phyloP scores from a whole-genome alignment of 2,329 filamentous ascomycete genomes.

The Podosphaera leucotricha region DNA sequence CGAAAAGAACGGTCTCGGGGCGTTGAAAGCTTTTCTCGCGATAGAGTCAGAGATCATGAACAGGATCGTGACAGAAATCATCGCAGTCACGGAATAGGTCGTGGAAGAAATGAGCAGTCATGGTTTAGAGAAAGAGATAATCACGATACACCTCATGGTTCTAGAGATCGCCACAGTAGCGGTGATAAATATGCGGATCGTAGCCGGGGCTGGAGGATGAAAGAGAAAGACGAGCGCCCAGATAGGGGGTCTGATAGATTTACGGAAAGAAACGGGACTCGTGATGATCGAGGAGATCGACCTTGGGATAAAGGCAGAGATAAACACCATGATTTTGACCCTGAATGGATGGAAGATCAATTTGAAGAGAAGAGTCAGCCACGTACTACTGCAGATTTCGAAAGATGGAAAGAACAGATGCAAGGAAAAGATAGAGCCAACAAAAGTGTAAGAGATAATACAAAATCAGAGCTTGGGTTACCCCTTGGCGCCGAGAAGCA shows the following conservation, averaged over 20 bases:
- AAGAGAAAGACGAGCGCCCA: constrained; percentile 17
- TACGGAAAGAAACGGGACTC: constrained; percentile 12
- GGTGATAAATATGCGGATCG: constrained; percentile 14
- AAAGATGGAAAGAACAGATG: constrained; percentile 86
- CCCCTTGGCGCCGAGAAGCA: constrained; percentile 20
- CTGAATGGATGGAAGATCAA: constrained; percentile 71
- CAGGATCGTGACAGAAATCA: constrained; percentile 26
- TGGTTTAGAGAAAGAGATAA: constrained; percentile 41
- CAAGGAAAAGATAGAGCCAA: constrained; percentile 11
- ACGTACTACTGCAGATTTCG: constrained; percentile 75
- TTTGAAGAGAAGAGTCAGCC: constrained; percentile 43
- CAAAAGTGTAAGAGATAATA: constrained; percentile 17
- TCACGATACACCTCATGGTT: constrained; percentile 10
- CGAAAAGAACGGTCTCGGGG: constrained; percentile 24
- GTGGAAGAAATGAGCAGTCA: constrained; percentile 44
- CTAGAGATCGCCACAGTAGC: constrained; percentile 15
- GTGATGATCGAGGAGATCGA: constrained; percentile 11
- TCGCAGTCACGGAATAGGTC: constrained; percentile 39
- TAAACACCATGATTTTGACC: constrained; percentile 50
- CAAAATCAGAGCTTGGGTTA: constrained; percentile 14
- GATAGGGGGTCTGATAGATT: constrained; percentile 2
- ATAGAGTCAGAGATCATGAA: constrained; percentile 25
- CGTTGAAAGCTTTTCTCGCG: constrained; percentile 26
- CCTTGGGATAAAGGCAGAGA: constrained; percentile 19
- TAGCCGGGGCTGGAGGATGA: constrained; percentile 18